Conservation (phyloP, 345 rosid species). For the Citrus australasica region DNA sequence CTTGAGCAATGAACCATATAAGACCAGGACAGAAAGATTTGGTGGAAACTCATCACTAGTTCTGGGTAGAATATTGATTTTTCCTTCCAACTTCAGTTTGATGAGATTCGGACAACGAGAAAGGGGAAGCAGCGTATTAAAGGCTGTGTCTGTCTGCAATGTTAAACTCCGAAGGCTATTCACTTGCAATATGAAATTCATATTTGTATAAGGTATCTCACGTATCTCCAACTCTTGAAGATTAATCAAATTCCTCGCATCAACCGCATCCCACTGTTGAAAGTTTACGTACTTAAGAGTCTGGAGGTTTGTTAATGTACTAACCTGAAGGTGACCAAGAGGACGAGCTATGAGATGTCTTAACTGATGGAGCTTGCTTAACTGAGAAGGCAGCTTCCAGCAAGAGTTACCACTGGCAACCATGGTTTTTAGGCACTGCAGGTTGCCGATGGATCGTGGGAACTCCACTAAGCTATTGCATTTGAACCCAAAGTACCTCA, state of each 20-base stretch:
- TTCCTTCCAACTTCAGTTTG: conserved; percentile 3
- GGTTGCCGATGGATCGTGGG: conserved; percentile 14
- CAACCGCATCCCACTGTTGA: background rate
- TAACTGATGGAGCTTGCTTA: background rate
- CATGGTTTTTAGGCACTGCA: conserved; percentile 4
- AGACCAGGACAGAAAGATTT: background rate
- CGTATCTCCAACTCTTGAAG: background rate
- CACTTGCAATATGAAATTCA: background rate
- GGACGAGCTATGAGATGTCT: background rate
- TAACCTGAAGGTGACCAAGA: background rate
- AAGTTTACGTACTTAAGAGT: background rate
- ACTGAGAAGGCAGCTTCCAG: conserved; percentile 1
- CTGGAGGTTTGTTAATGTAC: background rate
- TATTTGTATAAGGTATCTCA: background rate
- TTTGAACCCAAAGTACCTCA: conserved; percentile 23
- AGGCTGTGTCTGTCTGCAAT: background rate
- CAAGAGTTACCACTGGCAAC: background rate
- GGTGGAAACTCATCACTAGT: background rate
- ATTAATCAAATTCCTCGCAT: background rate
- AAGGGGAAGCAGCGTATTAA: background rate
- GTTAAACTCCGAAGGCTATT: background rate
- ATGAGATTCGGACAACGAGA: background rate
- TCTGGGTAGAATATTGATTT: background rate
- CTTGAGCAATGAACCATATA: background rate
- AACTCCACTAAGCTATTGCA: conserved; percentile 11